A percentile compares a stretch with the other conserved stretches of the same genome.
These are phyloP conservation scores for Coelastrella sp. DNA, from an alignment of 139 green algal genomes.

Conservation along the genomic window DNA sequence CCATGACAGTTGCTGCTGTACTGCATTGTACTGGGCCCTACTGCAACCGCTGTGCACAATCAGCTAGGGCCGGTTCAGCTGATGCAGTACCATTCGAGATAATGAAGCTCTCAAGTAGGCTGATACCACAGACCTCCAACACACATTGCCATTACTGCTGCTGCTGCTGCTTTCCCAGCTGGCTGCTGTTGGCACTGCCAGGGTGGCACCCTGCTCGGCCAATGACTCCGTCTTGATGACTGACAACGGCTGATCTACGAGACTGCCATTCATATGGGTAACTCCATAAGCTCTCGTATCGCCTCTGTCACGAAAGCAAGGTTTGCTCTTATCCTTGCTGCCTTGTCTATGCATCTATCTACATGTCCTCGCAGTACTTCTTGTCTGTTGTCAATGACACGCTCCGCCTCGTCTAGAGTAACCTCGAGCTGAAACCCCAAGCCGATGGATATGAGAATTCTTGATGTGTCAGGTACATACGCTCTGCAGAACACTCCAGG, in stretches of 20 bases:
- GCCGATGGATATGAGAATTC: conserved; percentile 57
- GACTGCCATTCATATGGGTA: neutral
- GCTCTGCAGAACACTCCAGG: conserved; percentile 55
- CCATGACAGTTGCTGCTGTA: too few relatives aligned
- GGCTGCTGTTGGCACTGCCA: too few relatives aligned
- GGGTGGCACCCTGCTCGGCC: too few relatives aligned
- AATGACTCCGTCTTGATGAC: too few relatives aligned
- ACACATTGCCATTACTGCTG: neutral
- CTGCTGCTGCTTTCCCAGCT: neutral
- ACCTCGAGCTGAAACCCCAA: conserved; percentile 69
- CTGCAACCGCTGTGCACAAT: too few relatives aligned
- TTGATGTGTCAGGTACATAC: conserved; percentile 52
- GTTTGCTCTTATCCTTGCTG: conserved; percentile 47
- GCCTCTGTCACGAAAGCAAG: conserved; percentile 48
- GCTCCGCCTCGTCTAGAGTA: conserved; percentile 35
- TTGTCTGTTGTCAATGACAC: conserved; percentile 8
- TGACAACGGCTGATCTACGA: neutral
- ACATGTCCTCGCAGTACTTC: conserved; percentile 11
- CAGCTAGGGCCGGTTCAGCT: too few relatives aligned
- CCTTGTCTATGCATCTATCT: conserved; percentile 12
- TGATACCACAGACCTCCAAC: too few relatives aligned
- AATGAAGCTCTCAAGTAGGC: too few relatives aligned
- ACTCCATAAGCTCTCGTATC: conserved; percentile 48
- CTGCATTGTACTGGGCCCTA: too few relatives aligned
- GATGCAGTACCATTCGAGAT: neutral